Evolutionary conservation across 1,284 basidiomycete species (phyloP).

Genomic region (Heliocybe sulcata): DNA sequence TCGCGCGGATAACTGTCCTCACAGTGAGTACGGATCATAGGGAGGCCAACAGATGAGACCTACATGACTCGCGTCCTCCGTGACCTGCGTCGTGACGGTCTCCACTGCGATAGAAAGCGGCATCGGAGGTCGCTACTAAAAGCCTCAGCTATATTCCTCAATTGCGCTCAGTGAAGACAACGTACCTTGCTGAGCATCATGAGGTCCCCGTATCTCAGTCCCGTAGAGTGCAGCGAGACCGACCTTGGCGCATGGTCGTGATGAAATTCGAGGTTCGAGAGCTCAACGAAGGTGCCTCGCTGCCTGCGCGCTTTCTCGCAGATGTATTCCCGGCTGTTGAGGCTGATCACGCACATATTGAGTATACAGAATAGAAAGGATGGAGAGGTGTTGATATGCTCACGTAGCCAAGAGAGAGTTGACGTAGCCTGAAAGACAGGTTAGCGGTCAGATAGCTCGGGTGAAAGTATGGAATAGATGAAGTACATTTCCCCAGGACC

Average conservation of each 20-base stretch:
- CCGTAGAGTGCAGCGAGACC: background rate
- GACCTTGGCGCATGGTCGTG: background rate
- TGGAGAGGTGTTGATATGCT: background rate
- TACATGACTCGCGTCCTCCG: background rate
- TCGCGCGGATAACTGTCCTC: too few relatives aligned
- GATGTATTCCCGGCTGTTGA: conserved; percentile 17
- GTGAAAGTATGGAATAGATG: background rate
- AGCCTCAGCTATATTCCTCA: background rate
- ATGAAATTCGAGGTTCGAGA: background rate
- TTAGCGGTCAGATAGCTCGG: background rate
- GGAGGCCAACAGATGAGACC: too few relatives aligned
- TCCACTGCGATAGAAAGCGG: background rate
- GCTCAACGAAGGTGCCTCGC: background rate
- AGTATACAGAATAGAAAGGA: too few relatives aligned
- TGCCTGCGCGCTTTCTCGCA: conserved; percentile 12
- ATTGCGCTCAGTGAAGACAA: background rate
- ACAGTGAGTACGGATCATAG: too few relatives aligned
- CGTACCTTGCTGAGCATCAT: background rate
- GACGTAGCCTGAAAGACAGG: conserved; percentile 16
- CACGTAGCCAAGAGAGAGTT: conserved; percentile 20
- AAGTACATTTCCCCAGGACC: conserved; percentile 23
- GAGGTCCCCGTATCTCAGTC: background rate
- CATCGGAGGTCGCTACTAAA: background rate
- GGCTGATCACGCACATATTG: too few relatives aligned
- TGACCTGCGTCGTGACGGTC: background rate